Evolutionary conservation across 1,284 basidiomycete species (phyloP).

Genomic region (Ganoderma multipileum): DNA sequence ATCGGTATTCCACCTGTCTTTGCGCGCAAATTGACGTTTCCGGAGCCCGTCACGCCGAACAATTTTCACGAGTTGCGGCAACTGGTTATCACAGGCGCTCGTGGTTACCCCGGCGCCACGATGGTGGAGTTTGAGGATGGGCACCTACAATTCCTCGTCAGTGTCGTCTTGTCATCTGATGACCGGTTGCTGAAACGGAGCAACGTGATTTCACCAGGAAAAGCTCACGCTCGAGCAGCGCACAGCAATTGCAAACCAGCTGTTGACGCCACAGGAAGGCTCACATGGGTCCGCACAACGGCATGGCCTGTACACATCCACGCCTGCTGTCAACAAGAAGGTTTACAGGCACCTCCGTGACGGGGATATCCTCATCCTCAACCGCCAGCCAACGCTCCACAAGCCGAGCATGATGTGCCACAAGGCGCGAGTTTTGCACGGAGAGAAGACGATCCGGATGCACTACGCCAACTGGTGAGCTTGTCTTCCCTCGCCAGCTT

Average conservation of each 20-base stretch:
- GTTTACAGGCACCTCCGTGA: constrained; percentile 96
- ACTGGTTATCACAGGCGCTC: constrained; percentile 92
- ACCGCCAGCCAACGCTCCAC: constrained; percentile 98
- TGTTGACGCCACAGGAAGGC: constrained; percentile 91
- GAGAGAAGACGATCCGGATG: constrained; percentile 99
- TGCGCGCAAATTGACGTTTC: constrained; percentile 96
- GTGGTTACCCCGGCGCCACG: constrained; percentile 91
- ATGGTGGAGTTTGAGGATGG: constrained; percentile 98
- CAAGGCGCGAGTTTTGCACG: constrained; percentile 89
- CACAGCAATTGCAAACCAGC: constrained; percentile 96
- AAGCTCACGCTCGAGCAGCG: constrained; percentile 88
- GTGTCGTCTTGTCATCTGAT: constrained; percentile 27
- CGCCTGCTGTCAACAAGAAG: constrained; percentile 91
- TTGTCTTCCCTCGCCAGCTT: background rate
- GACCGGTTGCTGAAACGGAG: background rate
- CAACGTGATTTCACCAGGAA: constrained; percentile 58
- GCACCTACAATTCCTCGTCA: constrained; percentile 80
- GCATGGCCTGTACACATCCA: constrained; percentile 72
- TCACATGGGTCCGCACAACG: constrained; percentile 54
- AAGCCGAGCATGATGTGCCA: constrained; percentile 99
- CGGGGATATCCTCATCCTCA: constrained; percentile 96
- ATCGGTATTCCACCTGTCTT: constrained; percentile 99
- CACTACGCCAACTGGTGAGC: constrained; percentile 98
- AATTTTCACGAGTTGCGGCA: constrained; percentile 93
- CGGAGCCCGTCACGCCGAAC: constrained; percentile 93